Percentiles rank a stretch among this genome's conserved stretches.
Conservation (phyloP, 257 asterid species). For the Scutellaria baicalensis region DNA sequence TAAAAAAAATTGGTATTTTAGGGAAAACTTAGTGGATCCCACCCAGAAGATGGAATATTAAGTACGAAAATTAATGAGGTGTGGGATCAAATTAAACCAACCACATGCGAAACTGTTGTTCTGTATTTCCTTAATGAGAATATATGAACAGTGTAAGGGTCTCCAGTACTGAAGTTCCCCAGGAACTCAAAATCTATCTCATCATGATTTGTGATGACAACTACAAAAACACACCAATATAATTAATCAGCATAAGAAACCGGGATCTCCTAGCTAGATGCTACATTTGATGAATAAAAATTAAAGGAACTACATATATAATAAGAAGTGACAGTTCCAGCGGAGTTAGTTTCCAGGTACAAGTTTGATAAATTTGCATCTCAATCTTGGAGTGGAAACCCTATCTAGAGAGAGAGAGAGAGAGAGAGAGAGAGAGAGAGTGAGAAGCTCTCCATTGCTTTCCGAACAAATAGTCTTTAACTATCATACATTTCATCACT, state of each 20-base stretch:
- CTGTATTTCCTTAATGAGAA: slow-evolving; percentile 44
- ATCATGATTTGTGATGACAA: slow-evolving; percentile 53
- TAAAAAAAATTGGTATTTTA: no score
- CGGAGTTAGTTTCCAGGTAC: slow-evolving; percentile 66
- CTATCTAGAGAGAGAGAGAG: slow-evolving; percentile 49
- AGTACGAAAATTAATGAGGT: slow-evolving; percentile 41
- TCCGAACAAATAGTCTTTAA: no score
- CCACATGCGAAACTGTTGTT: slow-evolving; percentile 68
- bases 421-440: no score
- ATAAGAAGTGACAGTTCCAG: slow-evolving; percentile 68
- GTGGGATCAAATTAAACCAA: slow-evolving; percentile 75
- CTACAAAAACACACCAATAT: slow-evolving; percentile 1
- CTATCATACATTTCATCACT: no score
- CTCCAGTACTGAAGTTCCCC: slow-evolving; percentile 65
- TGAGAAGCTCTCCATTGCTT: slow-evolving; percentile 52
- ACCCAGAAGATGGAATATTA: slow-evolving; percentile 30
- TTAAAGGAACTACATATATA: slow-evolving; percentile 22
- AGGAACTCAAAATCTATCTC: no score
- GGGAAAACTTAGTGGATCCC: slow-evolving; percentile 61
- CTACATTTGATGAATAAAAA: neutral
- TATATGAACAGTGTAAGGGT: slow-evolving; percentile 59
- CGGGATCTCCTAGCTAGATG: no score
- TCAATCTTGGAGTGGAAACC: slow-evolving; percentile 37
- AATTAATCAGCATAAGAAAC: neutral
- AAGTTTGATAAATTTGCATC: slow-evolving; percentile 49